Evolutionary conservation across 2,329 filamentous ascomycete genomes (phyloP).

Genomic region (Xylaria sp.): DNA sequence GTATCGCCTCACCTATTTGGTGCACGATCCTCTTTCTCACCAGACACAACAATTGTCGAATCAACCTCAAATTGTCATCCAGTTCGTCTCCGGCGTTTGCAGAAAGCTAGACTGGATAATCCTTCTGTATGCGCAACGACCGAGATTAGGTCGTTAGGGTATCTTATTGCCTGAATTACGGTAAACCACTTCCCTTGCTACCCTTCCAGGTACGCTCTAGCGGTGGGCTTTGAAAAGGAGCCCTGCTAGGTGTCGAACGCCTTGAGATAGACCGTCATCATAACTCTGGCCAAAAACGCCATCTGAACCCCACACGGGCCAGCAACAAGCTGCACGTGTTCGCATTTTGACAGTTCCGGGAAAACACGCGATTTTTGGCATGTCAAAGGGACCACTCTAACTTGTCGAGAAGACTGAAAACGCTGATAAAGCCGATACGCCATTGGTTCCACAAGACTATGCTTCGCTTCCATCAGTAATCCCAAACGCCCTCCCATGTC

Average conservation of each 20-base stretch:
- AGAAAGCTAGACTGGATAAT: background rate
- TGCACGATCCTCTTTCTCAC: background rate
- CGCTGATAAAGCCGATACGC: constrained; percentile 26
- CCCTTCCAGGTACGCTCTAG: constrained; percentile 6
- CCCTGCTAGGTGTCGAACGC: constrained; percentile 14
- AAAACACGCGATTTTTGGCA: constrained; percentile 4
- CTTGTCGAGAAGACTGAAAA: constrained; percentile 22
- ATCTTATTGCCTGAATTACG: constrained; percentile 29
- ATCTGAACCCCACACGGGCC: constrained; percentile 5
- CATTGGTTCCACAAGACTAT: constrained; percentile 12
- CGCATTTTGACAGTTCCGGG: background rate
- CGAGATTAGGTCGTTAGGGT: constrained; percentile 19
- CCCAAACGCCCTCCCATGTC: constrained; percentile 9
- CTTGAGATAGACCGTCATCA: constrained; percentile 15
- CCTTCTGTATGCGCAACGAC: background rate
- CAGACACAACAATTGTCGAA: background rate
- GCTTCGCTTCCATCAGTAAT: constrained; percentile 9
- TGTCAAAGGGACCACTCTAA: background rate
- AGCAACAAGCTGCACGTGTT: constrained; percentile 8
- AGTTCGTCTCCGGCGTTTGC: constrained; percentile 17
- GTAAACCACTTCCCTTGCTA: constrained; percentile 13
- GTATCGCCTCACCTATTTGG: background rate
- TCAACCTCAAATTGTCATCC: constrained; percentile 16
- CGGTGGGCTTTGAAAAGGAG: constrained; percentile 7
- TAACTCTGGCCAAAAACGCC: constrained; percentile 13